These are phyloP conservation scores for Sporothrix protearum DNA, from an alignment of 2,329 filamentous ascomycete genomes.

Conservation along the genomic window DNA sequence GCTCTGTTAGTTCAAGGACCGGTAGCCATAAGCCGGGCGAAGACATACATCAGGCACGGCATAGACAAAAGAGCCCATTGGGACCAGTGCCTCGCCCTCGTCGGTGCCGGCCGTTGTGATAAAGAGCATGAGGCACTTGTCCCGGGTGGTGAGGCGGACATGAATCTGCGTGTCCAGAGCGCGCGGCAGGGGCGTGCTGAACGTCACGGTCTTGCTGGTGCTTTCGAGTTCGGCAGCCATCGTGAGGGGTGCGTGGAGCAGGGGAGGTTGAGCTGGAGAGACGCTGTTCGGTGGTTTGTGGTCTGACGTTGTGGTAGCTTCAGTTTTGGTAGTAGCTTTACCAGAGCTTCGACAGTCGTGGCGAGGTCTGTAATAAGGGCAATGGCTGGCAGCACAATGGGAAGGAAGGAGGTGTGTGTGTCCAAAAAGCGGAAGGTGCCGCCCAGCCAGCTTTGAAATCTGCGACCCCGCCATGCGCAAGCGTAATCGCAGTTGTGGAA, in stretches of 20 bases:
- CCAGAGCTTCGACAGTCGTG: neutral
- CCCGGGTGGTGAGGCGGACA: slow-evolving; percentile 55
- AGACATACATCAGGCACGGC: slow-evolving; percentile 77
- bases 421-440: slow-evolving; percentile 5
- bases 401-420: neutral
- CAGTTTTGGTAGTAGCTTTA: neutral
- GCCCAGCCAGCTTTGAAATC: neutral
- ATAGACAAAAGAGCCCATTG: slow-evolving; percentile 88
- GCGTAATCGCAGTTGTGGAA: neutral
- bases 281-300: neutral
- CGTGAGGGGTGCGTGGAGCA: neutral
- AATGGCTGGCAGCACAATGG: neutral
- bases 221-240: neutral
- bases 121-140: slow-evolving; percentile 58
- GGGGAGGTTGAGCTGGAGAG: neutral
- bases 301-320: neutral
- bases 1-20: slow-evolving; percentile 7
- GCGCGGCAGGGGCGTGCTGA: slow-evolving; percentile 59
- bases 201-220: slow-evolving; percentile 37
- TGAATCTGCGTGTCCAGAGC: slow-evolving; percentile 60
- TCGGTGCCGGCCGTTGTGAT: slow-evolving; percentile 52
- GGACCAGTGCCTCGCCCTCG: slow-evolving; percentile 43
- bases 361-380: neutral
- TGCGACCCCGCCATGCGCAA: neutral
- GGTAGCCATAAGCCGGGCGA: neutral